These are phyloP conservation scores for Alternaria sp. DNA, from an alignment of 2,329 filamentous ascomycete species.

Conservation along the genomic window DNA sequence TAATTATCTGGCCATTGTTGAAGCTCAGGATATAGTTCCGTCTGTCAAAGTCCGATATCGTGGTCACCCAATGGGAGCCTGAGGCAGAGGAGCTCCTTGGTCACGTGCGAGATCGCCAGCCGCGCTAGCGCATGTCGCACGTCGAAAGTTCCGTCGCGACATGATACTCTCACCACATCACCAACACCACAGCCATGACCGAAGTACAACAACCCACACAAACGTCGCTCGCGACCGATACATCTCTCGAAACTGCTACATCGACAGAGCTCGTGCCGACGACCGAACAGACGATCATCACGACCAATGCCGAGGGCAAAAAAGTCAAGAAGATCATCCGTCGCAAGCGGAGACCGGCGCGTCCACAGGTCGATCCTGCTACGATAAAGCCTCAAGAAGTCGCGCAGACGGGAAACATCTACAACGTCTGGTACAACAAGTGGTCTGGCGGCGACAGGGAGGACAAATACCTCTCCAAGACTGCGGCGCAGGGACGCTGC, in stretches of 20 bases:
- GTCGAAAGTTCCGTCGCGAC: conserved; percentile 26
- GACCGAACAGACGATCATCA: conserved; percentile 40
- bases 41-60: neutral
- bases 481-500: conserved; percentile 82
- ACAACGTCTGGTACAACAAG: conserved; percentile 99
- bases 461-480: conserved; percentile 85
- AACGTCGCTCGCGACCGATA: conserved; percentile 25
- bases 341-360: conserved; percentile 86
- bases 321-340: conserved; percentile 92
- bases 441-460: conserved; percentile 96
- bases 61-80: neutral
- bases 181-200: conserved; percentile 30
- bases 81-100: conserved; percentile 55
- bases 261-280: conserved; percentile 34
- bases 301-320: conserved; percentile 55
- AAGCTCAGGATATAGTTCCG: neutral
- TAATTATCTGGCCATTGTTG: neutral
- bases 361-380: conserved; percentile 86
- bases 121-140: conserved; percentile 14
- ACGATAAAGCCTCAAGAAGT: conserved; percentile 83
- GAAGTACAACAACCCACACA: conserved; percentile 36
- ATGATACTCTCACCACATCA: neutral
- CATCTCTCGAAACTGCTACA: conserved; percentile 29
- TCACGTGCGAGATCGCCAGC: conserved; percentile 21
- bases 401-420: conserved; percentile 91